These are phyloP conservation scores for Xerocomus spinulosus DNA, from an alignment of 768 basidiomycete species.

Conservation along the genomic window DNA sequence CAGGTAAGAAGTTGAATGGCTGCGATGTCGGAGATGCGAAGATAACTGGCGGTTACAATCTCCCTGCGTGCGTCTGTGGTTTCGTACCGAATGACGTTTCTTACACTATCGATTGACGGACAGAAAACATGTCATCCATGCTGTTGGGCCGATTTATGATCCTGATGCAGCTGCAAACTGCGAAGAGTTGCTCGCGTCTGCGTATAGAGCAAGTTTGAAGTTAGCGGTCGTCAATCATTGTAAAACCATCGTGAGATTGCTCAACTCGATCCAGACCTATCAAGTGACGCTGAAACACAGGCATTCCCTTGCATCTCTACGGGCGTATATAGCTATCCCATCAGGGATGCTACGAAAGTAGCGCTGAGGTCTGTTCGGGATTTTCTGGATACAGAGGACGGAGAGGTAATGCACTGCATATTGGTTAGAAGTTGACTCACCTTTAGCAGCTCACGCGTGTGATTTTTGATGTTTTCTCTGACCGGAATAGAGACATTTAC, in stretches of 20 bases:
- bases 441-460: conserved; percentile 55
- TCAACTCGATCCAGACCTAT: too few species aligned
- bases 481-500: conserved; percentile 60
- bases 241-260: conserved; percentile 52
- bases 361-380: conserved; percentile 56
- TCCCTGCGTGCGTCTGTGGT: conserved; percentile 64
- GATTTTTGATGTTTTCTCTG: conserved; percentile 69
- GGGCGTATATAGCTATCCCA: conserved; percentile 75
- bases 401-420: conserved; percentile 34
- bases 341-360: conserved; percentile 64
- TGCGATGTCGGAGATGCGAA: conserved; percentile 72
- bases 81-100: background rate
- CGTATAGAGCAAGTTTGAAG: conserved; percentile 61
- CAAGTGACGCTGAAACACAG: conserved; percentile 32
- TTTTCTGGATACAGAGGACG: conserved; percentile 52
- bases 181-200: conserved; percentile 57
- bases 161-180: conserved; percentile 36
- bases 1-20: conserved; percentile 63
- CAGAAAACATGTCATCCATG: conserved; percentile 72
- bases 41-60: conserved; percentile 70
- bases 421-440: background rate
- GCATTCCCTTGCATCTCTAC: conserved; percentile 82
- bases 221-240: conserved; percentile 57
- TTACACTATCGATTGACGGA: background rate
- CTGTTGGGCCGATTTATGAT: conserved; percentile 71